Evolutionary conservation across 2,329 filamentous ascomycete species (phyloP).

Genomic region (Apiospora arundinis): DNA sequence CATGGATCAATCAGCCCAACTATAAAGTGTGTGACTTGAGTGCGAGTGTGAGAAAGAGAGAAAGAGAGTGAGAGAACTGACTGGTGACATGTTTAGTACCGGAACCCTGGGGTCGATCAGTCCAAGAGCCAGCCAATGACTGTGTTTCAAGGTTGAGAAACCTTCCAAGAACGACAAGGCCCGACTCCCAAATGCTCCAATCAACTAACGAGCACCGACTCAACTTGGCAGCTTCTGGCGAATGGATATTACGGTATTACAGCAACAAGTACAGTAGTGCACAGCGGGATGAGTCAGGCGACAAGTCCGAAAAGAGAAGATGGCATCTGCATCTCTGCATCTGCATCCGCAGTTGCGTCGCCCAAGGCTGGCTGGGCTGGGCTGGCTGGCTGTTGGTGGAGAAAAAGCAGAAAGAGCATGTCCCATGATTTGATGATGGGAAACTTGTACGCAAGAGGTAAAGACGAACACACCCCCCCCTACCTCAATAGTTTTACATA

Average conservation of each 20-base stretch:
- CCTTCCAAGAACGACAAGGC: constrained; percentile 12
- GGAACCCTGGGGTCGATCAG: constrained; percentile 14
- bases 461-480: constrained; percentile 2
- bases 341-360: background rate
- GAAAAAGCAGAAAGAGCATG: background rate
- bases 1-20: constrained; percentile 5
- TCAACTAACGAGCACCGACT: constrained; percentile 10
- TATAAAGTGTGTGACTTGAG: background rate
- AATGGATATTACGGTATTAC: background rate
- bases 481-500: background rate
- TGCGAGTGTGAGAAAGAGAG: too few relatives aligned
- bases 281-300: background rate
- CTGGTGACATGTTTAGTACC: too few relatives aligned
- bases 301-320: background rate
- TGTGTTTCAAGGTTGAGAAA: constrained; percentile 1
- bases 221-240: constrained; percentile 15
- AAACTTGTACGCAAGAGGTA: constrained; percentile 16
- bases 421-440: background rate
- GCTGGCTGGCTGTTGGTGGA: background rate
- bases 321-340: background rate
- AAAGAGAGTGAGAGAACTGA: too few relatives aligned
- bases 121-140: background rate
- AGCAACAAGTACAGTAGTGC: background rate
- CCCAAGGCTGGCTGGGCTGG: background rate
- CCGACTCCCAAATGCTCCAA: constrained; percentile 8